Evolutionary conservation across 2,329 filamentous ascomycete species (phyloP).

Genomic region (Epichloe gansuensis): DNA sequence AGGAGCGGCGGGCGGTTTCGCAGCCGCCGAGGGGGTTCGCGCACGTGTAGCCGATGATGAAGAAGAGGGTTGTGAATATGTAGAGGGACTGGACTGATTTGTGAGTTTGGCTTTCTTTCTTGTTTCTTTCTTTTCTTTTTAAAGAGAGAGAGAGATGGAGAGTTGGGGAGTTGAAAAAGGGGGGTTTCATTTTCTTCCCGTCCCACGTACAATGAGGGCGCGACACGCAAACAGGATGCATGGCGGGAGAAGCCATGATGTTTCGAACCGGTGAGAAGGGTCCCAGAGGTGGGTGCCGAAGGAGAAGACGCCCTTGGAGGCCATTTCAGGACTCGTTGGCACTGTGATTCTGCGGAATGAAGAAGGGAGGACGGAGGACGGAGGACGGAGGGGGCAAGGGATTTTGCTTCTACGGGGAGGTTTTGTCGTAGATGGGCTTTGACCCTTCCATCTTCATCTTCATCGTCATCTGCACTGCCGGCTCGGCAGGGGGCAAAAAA

Average conservation of each 20-base stretch:
- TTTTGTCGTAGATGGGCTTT: too few relatives aligned
- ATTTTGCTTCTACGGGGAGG: too few relatives aligned
- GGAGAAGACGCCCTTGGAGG: constrained; percentile 18
- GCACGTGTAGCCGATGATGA: constrained; percentile 55
- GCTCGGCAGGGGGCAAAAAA: too few relatives aligned
- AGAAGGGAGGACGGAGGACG: too few relatives aligned
- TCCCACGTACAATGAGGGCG: constrained; percentile 36
- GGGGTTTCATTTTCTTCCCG: neutral
- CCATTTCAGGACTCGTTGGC: neutral
- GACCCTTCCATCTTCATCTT: too few relatives aligned
- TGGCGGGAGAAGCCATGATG: constrained; percentile 69
- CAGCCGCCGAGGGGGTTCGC: constrained; percentile 35
- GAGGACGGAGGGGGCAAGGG: too few relatives aligned
- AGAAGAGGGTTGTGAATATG: constrained; percentile 56
- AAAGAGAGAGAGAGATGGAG: too few relatives aligned
- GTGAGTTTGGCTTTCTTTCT: neutral
- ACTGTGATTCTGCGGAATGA: too few relatives aligned
- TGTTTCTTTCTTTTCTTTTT: neutral
- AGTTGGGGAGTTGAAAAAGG: too few relatives aligned
- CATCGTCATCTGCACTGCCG: too few relatives aligned
- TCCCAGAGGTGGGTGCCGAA: constrained; percentile 36
- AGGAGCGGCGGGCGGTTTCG: constrained; percentile 38
- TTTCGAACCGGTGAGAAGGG: constrained; percentile 56
- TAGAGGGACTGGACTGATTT: constrained; percentile 46
- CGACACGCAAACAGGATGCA: constrained; percentile 46